Conservation (phyloP, 805 yeast genomes). For the Yamadazyma phyllophila region DNA sequence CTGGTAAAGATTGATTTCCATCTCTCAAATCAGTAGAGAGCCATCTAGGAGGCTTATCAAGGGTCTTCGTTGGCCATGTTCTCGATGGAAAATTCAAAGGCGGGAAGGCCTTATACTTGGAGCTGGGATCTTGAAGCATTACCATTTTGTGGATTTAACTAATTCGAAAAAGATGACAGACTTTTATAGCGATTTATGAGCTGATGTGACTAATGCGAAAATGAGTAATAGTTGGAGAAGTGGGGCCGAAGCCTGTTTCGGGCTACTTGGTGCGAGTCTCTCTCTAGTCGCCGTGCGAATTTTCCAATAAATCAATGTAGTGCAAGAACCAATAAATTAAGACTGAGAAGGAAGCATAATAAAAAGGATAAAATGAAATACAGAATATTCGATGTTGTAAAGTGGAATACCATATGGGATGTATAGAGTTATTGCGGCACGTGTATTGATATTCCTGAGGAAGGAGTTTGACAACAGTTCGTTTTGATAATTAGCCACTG, state of each 20-base stretch:
- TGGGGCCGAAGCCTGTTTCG: not conserved
- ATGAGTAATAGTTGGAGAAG: not conserved
- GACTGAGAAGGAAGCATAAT: no score
- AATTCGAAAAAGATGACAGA: not conserved
- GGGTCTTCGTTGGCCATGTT: slow-evolving; percentile 63
- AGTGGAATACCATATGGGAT: no score
- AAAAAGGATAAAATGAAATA: no score
- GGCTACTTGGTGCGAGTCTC: not conserved
- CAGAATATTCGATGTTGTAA: no score
- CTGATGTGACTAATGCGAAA: slow-evolving; percentile 4
- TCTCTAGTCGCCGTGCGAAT: no score
- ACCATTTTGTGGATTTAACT: slow-evolving; percentile 11
- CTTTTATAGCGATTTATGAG: not conserved
- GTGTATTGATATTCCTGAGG: no score
- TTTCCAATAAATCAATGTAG: no score
- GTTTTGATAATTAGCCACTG: no score
- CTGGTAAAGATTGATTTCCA: slow-evolving; percentile 83
- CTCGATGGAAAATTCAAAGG: slow-evolving; percentile 58
- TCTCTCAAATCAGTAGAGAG: slow-evolving; percentile 79
- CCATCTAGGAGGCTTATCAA: slow-evolving; percentile 75
- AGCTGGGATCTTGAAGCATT: slow-evolving; percentile 58
- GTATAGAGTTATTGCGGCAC: no score
- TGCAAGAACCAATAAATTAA: no score
- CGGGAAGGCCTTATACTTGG: slow-evolving; percentile 58
- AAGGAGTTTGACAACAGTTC: no score